Base-by-base conservation (phyloP, 1,139 yeast genomes). In the Yamadazyma taylorii region DNA sequence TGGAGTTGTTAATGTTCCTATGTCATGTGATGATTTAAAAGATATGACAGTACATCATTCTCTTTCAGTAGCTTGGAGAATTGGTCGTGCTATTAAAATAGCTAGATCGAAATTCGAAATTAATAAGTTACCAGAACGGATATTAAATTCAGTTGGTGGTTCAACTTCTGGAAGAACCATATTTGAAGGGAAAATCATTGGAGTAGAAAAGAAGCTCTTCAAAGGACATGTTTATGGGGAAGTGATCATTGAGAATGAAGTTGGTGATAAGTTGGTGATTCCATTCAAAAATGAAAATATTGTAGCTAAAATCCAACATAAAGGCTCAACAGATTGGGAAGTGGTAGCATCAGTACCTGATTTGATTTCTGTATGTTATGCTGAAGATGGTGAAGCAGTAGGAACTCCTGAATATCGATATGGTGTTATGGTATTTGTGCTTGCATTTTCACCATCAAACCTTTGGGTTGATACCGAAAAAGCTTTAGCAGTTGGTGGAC, bases 271-370 rank as follows among this genome's bases (percentile, higher is more conserved):
- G 33, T 44, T 63, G 60, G 44, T 41, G 6, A 66, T 71, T 28
- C 75, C 76, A 11, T 71, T 70, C 58, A 70, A 71, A 47, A 71
- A 72, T 42, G 77, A 71, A 47, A 72, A 69, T 42, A 59, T 73
- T 26, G 52, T 55, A 21, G 69, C 69, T 13, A 56, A 46, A 36
- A 40, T 50, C 24, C 49, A 46, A 19, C 44, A 46, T 12, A 39
- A 46, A 16, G 49, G 46, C 9, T 40, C 41, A 35, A 32, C 56
- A 48, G 28, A 48, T 36, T 38, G 49, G 58, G 37, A 52, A 49
- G 17, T 50, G 31, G 36, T 68, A 12, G 62, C 67, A 19, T 59
- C 72, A 2, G 76, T 72, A 14, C 78, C 78, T 3, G 78, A 73
- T 45, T 48, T 73, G 37, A 69, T 72, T 37, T 55, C 73, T 4